Conservation (phyloP, 169 alveolate genomes). For the Cryptosporidium andersoni region DNA sequence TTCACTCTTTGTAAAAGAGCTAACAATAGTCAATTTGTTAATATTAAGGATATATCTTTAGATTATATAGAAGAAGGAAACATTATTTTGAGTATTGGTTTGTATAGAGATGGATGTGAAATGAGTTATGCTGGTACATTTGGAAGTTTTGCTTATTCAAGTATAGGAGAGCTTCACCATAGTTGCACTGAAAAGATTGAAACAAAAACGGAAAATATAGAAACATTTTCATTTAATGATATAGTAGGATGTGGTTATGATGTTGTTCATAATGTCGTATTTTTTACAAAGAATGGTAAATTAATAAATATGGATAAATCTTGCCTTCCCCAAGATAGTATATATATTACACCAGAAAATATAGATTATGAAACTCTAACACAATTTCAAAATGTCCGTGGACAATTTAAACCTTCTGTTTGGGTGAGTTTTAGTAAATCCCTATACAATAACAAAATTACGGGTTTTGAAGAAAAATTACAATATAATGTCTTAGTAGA, state of each 20-base stretch:
- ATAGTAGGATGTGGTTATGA: slow-evolving; percentile 73
- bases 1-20: not conserved
- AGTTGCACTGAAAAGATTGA: slow-evolving; percentile 1
- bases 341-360: not conserved
- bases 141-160: slow-evolving; percentile 73
- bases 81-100: slow-evolving; percentile 40
- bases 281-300: slow-evolving; percentile 74
- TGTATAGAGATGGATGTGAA: slow-evolving; percentile 72
- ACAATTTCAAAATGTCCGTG: not conserved
- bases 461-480: slow-evolving; percentile 18
- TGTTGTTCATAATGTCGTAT: slow-evolving; percentile 16
- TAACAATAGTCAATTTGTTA: not conserved
- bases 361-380: not conserved
- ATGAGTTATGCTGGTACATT: slow-evolving; percentile 58
- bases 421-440: slow-evolving; percentile 3
- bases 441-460: not conserved
- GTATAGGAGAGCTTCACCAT: slow-evolving; percentile 50
- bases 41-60: not conserved
- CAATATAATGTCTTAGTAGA: slow-evolving; percentile 20
- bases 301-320: not conserved
- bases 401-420: slow-evolving; percentile 70
- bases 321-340: not conserved
- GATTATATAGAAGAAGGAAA: not conserved
- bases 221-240: slow-evolving; percentile 70
- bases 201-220: slow-evolving; percentile 3